These are phyloP conservation scores for Gilbertella persicaria DNA, from an alignment of 371 early-diverging fungal genomes.

Conservation along the genomic window DNA sequence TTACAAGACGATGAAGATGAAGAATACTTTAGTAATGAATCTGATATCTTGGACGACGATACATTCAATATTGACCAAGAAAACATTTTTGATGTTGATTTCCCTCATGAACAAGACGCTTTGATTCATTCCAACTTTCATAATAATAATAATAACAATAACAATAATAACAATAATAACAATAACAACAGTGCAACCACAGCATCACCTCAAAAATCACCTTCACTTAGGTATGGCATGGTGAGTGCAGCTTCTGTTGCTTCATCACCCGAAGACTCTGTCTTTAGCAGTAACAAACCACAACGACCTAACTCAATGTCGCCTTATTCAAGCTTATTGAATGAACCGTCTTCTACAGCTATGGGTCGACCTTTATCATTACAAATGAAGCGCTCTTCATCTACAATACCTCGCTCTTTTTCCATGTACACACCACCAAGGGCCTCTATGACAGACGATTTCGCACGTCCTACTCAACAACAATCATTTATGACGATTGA, in stretches of 20 bases:
- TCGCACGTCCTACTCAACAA: conserved; percentile 8
- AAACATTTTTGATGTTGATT: conserved; percentile 53
- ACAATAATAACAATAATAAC: conserved; percentile 2
- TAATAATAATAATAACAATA: conserved; percentile 1
- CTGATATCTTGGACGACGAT: conserved; percentile 49
- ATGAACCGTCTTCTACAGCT: not conserved
- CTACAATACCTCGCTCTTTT: conserved; percentile 17
- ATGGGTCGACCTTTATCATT: conserved; percentile 17
- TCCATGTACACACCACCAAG: conserved; percentile 24
- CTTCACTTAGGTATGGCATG: not conserved
- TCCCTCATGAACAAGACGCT: conserved; percentile 49
- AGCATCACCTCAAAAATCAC: not conserved
- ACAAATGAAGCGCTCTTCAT: conserved; percentile 8
- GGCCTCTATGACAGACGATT: conserved; percentile 14
- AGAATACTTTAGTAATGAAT: conserved; percentile 32
- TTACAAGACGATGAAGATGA: conserved; percentile 24
- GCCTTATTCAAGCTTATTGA: not conserved
- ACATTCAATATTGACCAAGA: conserved; percentile 53
- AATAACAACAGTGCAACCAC: not conserved
- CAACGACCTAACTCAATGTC: conserved; percentile 14
- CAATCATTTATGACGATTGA: not conserved
- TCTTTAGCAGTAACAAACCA: not conserved
- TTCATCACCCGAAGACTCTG: not conserved
- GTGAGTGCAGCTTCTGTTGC: not conserved
- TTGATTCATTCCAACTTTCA: conserved; percentile 22